Percentiles rank a stretch among this genome's conserved stretches.
These are phyloP conservation scores for Crataegus laevigata DNA, from an alignment of 306 rosid genomes.

Conservation along the genomic window DNA sequence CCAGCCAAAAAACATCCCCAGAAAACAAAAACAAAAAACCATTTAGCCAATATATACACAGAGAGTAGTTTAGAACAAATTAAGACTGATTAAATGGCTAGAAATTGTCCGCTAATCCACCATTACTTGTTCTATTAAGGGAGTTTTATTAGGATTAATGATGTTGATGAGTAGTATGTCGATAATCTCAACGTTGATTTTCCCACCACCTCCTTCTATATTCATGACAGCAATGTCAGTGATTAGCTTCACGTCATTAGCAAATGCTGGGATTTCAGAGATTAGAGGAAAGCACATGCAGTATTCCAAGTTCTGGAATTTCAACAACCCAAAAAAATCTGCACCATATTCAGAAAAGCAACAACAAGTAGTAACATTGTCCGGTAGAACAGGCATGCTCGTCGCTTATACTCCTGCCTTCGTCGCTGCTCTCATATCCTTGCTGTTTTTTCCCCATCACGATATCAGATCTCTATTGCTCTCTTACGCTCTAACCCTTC, in stretches of 20 bases:
- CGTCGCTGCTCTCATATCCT: constrained; percentile 39
- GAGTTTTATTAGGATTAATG: background rate
- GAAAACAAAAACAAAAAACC: background rate
- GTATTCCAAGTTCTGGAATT: constrained; percentile 60
- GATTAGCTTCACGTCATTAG: constrained; percentile 15
- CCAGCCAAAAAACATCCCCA: background rate
- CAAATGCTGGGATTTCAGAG: constrained; percentile 36
- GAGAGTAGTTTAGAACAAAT: too few species aligned
- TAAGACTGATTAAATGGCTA: background rate
- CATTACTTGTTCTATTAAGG: background rate
- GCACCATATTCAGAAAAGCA: background rate
- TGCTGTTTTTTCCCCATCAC: constrained; percentile 28
- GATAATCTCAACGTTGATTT: constrained; percentile 16
- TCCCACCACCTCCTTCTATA: constrained; percentile 46
- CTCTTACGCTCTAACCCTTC: constrained; percentile 48
- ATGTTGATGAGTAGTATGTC: background rate
- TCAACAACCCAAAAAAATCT: background rate
- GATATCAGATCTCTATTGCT: constrained; percentile 35
- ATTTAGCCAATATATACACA: background rate
- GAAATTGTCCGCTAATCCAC: background rate
- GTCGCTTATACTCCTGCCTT: constrained; percentile 55
- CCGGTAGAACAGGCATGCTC: constrained; percentile 57
- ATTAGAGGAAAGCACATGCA: constrained; percentile 49
- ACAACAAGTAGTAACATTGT: constrained; percentile 2
- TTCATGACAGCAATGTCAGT: constrained; percentile 42